A percentile compares a stretch with the other conserved stretches of the same genome.
Evolutionary conservation across 1,139 yeast genomes (phyloP).

Genomic region (Kodamaea derodonti): DNA sequence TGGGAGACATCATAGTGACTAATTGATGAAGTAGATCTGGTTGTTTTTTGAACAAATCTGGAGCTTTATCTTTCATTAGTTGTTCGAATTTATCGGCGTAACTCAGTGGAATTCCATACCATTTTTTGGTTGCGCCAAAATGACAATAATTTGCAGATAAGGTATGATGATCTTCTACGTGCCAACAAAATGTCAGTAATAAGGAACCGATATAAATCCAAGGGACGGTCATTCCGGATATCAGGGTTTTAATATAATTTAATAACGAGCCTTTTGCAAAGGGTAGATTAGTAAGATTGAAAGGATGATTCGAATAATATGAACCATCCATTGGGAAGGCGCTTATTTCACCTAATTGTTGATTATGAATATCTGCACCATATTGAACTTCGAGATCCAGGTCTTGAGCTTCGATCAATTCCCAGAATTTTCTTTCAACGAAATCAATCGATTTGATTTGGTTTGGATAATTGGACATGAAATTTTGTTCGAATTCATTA

Average conservation of each 20-base stretch:
- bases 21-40: conserved; percentile 88
- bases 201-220: conserved; percentile 78
- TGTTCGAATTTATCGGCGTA: conserved; percentile 53
- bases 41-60: conserved; percentile 80
- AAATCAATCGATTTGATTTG: conserved; percentile 34
- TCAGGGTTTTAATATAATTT: conserved; percentile 54
- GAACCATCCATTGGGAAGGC: conserved; percentile 54
- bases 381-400: conserved; percentile 56
- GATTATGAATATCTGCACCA: conserved; percentile 76
- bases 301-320: conserved; percentile 52
- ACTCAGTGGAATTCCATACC: conserved; percentile 72
- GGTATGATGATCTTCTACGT: conserved; percentile 78
- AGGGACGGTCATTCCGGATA: conserved; percentile 80
- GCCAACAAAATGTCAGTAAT: conserved; percentile 81
- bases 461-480: conserved; percentile 26
- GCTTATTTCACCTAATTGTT: conserved; percentile 56
- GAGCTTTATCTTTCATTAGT: conserved; percentile 57
- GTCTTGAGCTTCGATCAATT: conserved; percentile 43
- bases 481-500: conserved; percentile 43
- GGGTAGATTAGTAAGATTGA: conserved; percentile 66
- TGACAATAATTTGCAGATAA: conserved; percentile 77
- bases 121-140: conserved; percentile 67
- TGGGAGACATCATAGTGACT: conserved; percentile 76
- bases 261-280: conserved; percentile 62
- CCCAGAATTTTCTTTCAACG: conserved; percentile 63